Base-by-base conservation (phyloP, 768 basidiomycete species). In the Mycena vulgaris region DNA sequence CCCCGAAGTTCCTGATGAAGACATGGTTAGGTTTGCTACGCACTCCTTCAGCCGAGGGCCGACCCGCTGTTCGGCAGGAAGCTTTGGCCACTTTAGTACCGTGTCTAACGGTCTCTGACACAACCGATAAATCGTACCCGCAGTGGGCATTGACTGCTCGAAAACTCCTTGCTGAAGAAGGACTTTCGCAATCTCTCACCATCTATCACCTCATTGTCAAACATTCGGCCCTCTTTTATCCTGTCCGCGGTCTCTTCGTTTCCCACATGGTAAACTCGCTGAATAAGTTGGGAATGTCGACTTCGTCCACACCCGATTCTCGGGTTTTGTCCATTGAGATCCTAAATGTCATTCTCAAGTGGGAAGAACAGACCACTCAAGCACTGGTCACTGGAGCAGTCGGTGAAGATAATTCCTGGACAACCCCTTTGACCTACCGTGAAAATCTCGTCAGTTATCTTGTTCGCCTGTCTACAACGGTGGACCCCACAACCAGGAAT, bases 391-490 rank as follows among this genome's bases (percentile, higher is more conserved):
- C 72, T 6, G 76, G 73, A 47, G 65, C 75, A 47, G 64, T 49
- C 30, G 16, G 66, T 63, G 58, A 49, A 45, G 80, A 81, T 52
- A 69, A 78, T 52, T 63, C 76, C 39, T 97, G 95, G 95, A 80
- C 88, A 25, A 94, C 94, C 0, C 95, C 97, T 3, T 82, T 94
- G 31, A 86, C 87, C 25, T 90, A 95, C 65, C 89, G 95, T 31
- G 97, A 99, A 81, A 92, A 92, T 68, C 94, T 98, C 83, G 93
- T 98, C 71, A 96, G 95, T 83, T 98, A 96, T 80, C 88, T 99
- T 37, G 91, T 99, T n/a, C 92, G 97, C 53, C 86, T 99, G 52
- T 91, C 94, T 11, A 95, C 95, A 19, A 87, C 89, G 33, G 81
- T 89, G 64, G 90, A 92, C 63, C 85, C 85, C n/a, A 80, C 86